Percentiles rank a stretch among this genome's conserved stretches.
These are phyloP conservation scores for Lodderomyces parapsilosis DNA, from an alignment of 1,139 yeast genomes.

Conservation along the genomic window DNA sequence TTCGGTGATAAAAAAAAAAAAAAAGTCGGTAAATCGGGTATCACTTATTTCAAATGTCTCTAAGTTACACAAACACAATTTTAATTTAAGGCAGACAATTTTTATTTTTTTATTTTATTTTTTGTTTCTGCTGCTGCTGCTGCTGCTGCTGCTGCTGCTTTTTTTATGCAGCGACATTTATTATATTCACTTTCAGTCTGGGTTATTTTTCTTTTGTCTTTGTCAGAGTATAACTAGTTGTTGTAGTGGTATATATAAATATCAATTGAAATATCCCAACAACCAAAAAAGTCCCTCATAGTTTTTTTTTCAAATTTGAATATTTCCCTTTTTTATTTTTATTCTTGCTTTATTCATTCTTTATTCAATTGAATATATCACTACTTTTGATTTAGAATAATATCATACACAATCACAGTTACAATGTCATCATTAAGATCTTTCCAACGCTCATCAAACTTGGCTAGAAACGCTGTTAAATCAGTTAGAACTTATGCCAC, in stretches of 20 bases:
- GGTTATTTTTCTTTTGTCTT: too few relatives aligned
- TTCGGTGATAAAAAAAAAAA: too few relatives aligned
- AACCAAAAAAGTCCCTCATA: too few relatives aligned
- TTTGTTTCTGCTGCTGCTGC: background rate
- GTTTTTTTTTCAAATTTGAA: background rate
- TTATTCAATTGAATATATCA: slow-evolving; percentile 8
- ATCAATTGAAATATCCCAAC: background rate
- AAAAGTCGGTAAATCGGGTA: too few relatives aligned
- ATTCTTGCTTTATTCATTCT: background rate
- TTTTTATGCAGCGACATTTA: background rate
- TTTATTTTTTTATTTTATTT: too few relatives aligned
- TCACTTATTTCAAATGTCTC: too few relatives aligned
- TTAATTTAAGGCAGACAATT: too few relatives aligned
- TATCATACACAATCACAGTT: background rate
- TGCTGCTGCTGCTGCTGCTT: background rate
- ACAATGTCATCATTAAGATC: slow-evolving; percentile 42
- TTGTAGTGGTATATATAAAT: background rate
- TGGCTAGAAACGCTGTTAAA: slow-evolving; percentile 36
- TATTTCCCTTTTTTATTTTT: background rate
- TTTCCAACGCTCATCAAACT: slow-evolving; percentile 33
- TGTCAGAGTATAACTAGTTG: too few relatives aligned
- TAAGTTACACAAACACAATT: too few relatives aligned
- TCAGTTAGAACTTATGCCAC: slow-evolving; percentile 49
- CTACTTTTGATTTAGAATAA: too few relatives aligned
- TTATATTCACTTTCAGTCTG: too few relatives aligned